Conservation (phyloP, 2,329 filamentous ascomycete species). For the Clonostachys chloroleuca region DNA sequence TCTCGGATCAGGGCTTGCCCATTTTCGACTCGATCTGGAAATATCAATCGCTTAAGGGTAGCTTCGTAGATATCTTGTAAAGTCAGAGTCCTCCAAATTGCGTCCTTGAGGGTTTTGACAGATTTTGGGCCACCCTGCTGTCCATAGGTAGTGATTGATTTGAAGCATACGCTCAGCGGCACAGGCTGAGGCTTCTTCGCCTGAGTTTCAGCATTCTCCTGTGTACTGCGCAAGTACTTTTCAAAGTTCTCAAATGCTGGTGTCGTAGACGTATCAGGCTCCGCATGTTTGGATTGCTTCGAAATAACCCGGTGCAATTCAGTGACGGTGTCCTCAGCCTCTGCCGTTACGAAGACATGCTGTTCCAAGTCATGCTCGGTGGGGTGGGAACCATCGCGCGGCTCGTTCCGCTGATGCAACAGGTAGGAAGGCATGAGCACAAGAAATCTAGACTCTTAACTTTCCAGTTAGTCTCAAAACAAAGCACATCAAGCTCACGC, state of each 20-base stretch:
- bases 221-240: slow-evolving; percentile 1
- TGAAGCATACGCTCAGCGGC: slow-evolving; percentile 6
- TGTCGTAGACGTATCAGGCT: neutral
- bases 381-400: neutral
- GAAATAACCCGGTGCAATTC: neutral
- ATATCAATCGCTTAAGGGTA: slow-evolving; percentile 3
- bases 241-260: neutral
- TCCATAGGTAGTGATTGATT: slow-evolving; percentile 4
- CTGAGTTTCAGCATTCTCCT: neutral
- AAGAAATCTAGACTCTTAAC: too few relatives aligned
- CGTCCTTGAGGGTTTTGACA: slow-evolving; percentile 4
- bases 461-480: too few relatives aligned
- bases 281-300: neutral
- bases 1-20: slow-evolving; percentile 5
- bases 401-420: neutral
- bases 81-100: slow-evolving; percentile 6
- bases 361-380: neutral
- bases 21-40: slow-evolving; percentile 1
- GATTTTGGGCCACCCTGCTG: neutral
- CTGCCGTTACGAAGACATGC: neutral
- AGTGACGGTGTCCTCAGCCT: neutral
- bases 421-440: neutral
- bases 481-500: too few relatives aligned
- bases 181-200: neutral
- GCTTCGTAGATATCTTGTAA: slow-evolving; percentile 5